Conservation (phyloP, 495 filamentous ascomycete genomes). For the Penicillium mononematosum region DNA sequence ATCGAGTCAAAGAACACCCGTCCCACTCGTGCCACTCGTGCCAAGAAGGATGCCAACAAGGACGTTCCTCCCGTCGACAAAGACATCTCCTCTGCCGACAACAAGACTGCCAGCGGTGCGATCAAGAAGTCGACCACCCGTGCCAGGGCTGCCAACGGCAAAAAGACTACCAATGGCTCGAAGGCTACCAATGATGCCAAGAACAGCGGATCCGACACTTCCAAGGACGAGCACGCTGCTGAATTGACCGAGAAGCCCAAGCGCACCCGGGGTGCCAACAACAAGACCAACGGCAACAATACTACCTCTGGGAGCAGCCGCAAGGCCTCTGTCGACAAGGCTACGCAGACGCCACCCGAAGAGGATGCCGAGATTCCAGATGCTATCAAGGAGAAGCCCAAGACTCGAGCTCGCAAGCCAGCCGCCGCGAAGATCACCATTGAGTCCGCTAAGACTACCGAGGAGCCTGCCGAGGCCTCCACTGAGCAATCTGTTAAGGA, state of each 20-base stretch:
- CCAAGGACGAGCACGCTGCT: neutral
- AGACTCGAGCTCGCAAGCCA: slow-evolving; percentile 6
- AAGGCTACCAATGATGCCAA: neutral
- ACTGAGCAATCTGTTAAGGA: neutral
- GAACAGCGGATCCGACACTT: neutral
- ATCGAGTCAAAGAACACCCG: no score
- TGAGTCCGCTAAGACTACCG: neutral
- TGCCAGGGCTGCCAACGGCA: neutral
- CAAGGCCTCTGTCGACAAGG: slow-evolving; percentile 22
- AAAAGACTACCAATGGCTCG: neutral
- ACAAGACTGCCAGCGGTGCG: neutral
- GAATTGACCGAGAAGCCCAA: neutral
- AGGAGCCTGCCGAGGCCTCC: neutral
- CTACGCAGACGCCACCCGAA: slow-evolving; percentile 29
- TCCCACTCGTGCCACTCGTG: neutral
- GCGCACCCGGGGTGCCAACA: neutral
- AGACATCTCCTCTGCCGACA: neutral
- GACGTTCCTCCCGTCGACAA: neutral
- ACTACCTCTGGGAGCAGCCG: neutral
- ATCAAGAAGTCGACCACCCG: no score
- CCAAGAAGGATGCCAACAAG: neutral
- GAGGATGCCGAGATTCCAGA: slow-evolving; percentile 10
- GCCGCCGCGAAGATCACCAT: neutral
- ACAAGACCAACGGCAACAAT: neutral
- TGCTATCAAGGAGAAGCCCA: slow-evolving; percentile 14